A percentile compares a stretch with the other conserved stretches of the same genome.
Conservation (phyloP, 495 filamentous ascomycete species). For the Glutinoglossum americanum region DNA sequence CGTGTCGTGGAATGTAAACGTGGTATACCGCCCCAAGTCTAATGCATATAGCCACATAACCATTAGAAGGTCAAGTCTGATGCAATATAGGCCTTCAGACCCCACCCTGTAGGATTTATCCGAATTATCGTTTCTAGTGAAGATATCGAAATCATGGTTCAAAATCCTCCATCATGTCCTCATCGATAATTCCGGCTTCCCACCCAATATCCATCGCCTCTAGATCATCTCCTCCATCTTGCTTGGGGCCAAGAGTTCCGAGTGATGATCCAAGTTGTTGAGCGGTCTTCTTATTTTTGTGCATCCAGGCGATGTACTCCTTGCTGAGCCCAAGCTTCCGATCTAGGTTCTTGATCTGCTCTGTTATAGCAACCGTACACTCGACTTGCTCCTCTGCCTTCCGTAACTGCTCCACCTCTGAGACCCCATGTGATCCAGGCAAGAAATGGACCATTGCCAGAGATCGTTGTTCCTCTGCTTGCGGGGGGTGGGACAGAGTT, state of each 20-base stretch:
- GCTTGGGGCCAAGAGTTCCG: not conserved
- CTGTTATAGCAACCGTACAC: constrained; percentile 23
- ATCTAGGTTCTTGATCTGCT: constrained; percentile 25
- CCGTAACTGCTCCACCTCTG: constrained; percentile 23
- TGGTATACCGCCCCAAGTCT: not conserved
- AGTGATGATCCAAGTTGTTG: not conserved
- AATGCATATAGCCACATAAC: not conserved
- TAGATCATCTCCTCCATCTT: not conserved
- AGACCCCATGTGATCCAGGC: not conserved
- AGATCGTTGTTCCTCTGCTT: not conserved
- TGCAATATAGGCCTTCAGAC: not conserved
- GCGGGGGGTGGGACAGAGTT: not conserved
- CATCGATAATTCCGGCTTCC: not conserved
- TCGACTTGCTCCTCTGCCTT: constrained; percentile 21
- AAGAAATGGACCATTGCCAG: not conserved
- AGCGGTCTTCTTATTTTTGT: constrained; percentile 9
- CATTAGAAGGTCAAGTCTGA: not conserved
- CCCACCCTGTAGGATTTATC: not conserved
- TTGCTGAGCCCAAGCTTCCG: constrained; percentile 33
- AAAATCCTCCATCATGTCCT: constrained; percentile 3
- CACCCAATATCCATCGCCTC: not conserved
- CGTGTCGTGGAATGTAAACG: not conserved
- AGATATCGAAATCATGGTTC: not conserved
- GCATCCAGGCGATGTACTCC: constrained; percentile 32
- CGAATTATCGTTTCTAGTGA: not conserved